phyloP scores from a whole-genome alignment of 495 filamentous ascomycete species.

The Usnea hakonensis region DNA sequence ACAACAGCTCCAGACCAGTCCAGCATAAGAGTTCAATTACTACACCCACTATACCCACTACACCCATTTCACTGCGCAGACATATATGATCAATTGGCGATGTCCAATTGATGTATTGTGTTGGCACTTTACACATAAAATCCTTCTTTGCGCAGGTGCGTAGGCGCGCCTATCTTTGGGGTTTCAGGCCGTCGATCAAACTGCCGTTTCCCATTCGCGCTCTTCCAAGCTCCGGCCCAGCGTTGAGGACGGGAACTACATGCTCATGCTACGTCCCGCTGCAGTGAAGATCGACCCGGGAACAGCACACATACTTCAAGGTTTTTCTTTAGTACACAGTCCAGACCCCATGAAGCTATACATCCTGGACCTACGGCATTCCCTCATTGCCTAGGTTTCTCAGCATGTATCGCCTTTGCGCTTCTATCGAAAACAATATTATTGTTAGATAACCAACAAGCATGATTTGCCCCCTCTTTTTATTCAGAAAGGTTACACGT shows the following conservation, averaged over 20 bases:
- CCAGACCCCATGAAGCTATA: neutral
- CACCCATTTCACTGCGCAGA: neutral
- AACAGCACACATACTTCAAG: neutral
- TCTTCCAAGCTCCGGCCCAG: neutral
- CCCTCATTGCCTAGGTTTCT: neutral
- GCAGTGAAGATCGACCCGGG: slow-evolving; percentile 6
- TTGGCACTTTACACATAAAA: neutral
- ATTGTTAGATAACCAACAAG: too few species aligned
- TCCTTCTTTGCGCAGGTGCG: neutral
- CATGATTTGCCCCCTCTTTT: neutral
- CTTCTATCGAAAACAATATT: neutral
- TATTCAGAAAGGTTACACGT: neutral
- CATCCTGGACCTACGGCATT: neutral
- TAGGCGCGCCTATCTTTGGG: slow-evolving; percentile 22
- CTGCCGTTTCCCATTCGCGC: neutral
- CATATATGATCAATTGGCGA: neutral
- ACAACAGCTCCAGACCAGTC: neutral
- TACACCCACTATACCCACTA: too few species aligned
- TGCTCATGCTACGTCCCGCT: neutral
- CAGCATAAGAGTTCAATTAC: neutral
- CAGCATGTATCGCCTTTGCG: neutral
- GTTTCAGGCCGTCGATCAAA: slow-evolving; percentile 26
- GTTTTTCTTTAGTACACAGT: neutral
- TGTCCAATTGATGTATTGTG: neutral
- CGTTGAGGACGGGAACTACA: slow-evolving; percentile 9